These are phyloP conservation scores for Wickerhamomyces alni DNA, from an alignment of 805 yeast genomes.

Conservation along the genomic window DNA sequence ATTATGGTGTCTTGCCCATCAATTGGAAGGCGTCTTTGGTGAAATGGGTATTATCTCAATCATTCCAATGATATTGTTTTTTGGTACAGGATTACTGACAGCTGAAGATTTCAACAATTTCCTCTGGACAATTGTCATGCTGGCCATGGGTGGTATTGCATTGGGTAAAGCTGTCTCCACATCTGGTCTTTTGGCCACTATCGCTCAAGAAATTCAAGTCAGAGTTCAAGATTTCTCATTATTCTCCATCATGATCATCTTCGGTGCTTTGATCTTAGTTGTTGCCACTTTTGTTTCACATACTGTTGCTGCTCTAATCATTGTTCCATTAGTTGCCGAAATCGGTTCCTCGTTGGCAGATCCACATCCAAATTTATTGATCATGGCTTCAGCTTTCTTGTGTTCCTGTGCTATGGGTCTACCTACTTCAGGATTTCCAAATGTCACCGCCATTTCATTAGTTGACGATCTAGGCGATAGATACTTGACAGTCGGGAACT, in stretches of 20 bases:
- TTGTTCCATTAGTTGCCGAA: constrained; percentile 85
- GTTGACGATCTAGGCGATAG: constrained; percentile 90
- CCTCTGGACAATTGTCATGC: constrained; percentile 91
- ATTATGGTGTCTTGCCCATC: constrained; percentile 86
- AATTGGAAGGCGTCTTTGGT: constrained; percentile 69
- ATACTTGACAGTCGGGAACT: constrained; percentile 78
- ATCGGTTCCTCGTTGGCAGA: constrained; percentile 69
- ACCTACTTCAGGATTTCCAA: constrained; percentile 97
- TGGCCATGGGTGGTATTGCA: constrained; percentile 98
- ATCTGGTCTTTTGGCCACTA: constrained; percentile 76
- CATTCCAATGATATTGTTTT: constrained; percentile 83
- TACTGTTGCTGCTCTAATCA: constrained; percentile 93
- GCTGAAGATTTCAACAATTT: constrained; percentile 93
- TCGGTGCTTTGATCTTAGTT: constrained; percentile 74
- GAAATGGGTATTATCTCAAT: constrained; percentile 97
- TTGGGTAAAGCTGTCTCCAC: constrained; percentile 92
- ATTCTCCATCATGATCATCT: constrained; percentile 67
- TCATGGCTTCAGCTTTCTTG: constrained; percentile 56
- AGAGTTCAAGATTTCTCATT: constrained; percentile 63
- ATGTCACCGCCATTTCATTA: constrained; percentile 94
- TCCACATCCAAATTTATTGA: constrained; percentile 81
- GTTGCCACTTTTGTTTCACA: constrained; percentile 96
- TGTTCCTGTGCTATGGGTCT: constrained; percentile 97
- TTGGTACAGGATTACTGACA: constrained; percentile 82
- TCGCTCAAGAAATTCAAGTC: constrained; percentile 64